Conservation (phyloP, 345 rosid species). For the Raphanus sativus region DNA sequence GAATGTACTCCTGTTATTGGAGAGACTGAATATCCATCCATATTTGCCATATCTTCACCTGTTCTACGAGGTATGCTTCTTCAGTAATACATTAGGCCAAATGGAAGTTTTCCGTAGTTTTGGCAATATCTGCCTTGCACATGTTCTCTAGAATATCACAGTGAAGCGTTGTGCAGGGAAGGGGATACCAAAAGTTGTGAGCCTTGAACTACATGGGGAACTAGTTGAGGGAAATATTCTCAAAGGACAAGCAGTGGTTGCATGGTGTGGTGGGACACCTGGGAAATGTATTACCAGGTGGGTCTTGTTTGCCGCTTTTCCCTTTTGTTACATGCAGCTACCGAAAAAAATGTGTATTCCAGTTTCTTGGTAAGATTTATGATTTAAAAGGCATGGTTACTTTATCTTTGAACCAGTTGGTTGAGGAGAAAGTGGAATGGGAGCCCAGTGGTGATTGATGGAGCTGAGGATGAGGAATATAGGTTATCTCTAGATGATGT, state of each 20-base stretch:
- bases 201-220: conserved; percentile 83
- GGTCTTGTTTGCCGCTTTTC: conserved; percentile 18
- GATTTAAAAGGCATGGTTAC: conserved; percentile 9
- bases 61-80: conserved; percentile 67
- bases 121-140: neutral
- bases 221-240: conserved; percentile 77
- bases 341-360: neutral
- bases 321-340: conserved; percentile 18
- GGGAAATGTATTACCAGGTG: conserved; percentile 95
- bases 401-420: conserved; percentile 59
- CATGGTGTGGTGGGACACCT: conserved; percentile 98
- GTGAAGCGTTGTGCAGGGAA: conserved; percentile 51
- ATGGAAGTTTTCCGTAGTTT: conserved; percentile 3
- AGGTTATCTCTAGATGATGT: conserved; percentile 72
- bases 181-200: conserved; percentile 89
- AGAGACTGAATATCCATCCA: conserved; percentile 66
- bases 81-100: conserved; percentile 7
- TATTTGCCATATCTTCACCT: conserved; percentile 81
- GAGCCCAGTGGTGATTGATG: conserved; percentile 84
- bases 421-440: conserved; percentile 91
- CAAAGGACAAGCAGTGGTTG: conserved; percentile 75
- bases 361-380: conserved; percentile 2
- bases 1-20: conserved; percentile 72
- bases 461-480: conserved; percentile 91
- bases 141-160: conserved; percentile 12